Evolutionary conservation across 768 basidiomycete species (phyloP).

Genomic region (Termitomyces sp.): DNA sequence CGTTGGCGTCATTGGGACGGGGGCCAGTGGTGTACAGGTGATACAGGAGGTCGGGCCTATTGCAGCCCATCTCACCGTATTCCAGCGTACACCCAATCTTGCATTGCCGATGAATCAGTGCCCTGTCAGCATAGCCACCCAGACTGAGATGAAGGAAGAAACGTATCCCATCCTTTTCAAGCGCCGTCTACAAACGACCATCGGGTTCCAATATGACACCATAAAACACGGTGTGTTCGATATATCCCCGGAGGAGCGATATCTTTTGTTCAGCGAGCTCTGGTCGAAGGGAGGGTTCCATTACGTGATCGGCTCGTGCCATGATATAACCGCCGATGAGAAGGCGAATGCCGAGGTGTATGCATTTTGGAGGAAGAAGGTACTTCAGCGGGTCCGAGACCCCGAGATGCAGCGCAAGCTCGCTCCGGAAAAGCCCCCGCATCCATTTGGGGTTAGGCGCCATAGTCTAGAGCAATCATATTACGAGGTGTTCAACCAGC

Average conservation of each 20-base stretch:
- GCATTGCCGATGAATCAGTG: constrained; percentile 19
- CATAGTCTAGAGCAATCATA: constrained; percentile 19
- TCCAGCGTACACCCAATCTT: constrained; percentile 24
- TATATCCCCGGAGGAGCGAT: constrained; percentile 17
- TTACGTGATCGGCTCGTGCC: constrained; percentile 14
- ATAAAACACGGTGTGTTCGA: constrained; percentile 9
- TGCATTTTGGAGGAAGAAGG: not conserved
- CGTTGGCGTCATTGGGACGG: too few relatives aligned
- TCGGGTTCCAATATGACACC: constrained; percentile 13
- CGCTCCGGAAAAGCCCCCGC: too few relatives aligned
- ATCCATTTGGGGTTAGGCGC: constrained; percentile 23
- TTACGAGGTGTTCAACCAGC: too few relatives aligned
- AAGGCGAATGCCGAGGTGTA: constrained; percentile 18
- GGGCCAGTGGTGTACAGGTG: too few relatives aligned
- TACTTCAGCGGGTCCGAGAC: constrained; percentile 3
- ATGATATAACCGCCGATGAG: constrained; percentile 13
- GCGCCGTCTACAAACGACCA: constrained; percentile 17
- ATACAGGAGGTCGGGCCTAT: constrained; percentile 16
- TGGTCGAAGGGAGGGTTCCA: constrained; percentile 8
- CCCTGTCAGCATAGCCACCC: constrained; percentile 8
- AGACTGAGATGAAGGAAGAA: constrained; percentile 15
- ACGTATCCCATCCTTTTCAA: too few relatives aligned
- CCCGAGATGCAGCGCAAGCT: constrained; percentile 16
- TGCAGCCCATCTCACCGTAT: constrained; percentile 21
- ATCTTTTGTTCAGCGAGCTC: constrained; percentile 15